These are phyloP conservation scores for Apiotrichum gamsii DNA, from an alignment of 1,284 basidiomycete genomes.

Conservation along the genomic window DNA sequence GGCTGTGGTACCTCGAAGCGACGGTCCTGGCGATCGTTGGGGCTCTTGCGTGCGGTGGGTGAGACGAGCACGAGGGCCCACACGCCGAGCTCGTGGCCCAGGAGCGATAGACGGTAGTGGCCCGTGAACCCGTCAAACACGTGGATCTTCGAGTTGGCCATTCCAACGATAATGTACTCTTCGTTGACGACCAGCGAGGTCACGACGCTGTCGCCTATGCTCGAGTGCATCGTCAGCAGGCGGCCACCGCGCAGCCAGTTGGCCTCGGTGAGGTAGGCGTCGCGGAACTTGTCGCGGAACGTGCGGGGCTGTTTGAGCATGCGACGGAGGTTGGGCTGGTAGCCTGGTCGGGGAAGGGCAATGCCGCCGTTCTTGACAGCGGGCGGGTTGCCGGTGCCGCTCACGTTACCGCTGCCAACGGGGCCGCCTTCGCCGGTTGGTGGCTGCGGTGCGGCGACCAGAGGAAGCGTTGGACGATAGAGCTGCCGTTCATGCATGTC, in stretches of 20 bases:
- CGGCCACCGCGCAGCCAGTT: slow-evolving; percentile 81
- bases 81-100: slow-evolving; percentile 82
- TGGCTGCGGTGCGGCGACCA: slow-evolving; percentile 6
- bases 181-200: slow-evolving; percentile 81
- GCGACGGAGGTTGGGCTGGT: slow-evolving; percentile 1
- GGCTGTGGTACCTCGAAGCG: background rate
- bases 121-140: slow-evolving; percentile 79
- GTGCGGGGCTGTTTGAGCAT: slow-evolving; percentile 4
- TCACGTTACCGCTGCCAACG: no score
- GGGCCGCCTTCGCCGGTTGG: slow-evolving; percentile 1
- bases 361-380: background rate
- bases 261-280: slow-evolving; percentile 57
- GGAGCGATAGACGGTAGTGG: slow-evolving; percentile 66
- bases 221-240: slow-evolving; percentile 64
- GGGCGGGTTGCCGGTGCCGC: no score
- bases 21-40: slow-evolving; percentile 28
- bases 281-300: slow-evolving; percentile 17
- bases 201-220: slow-evolving; percentile 67
- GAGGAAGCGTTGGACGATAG: slow-evolving; percentile 43
- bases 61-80: slow-evolving; percentile 78
- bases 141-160: slow-evolving; percentile 81
- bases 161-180: slow-evolving; percentile 81
- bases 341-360: no score
- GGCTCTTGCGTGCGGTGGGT: slow-evolving; percentile 15
- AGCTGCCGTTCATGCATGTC: slow-evolving; percentile 62